A percentile compares a stretch with the other conserved stretches of the same genome.
These are phyloP conservation scores for Fusarium coffeatum DNA, from an alignment of 2,329 filamentous ascomycete genomes.

Conservation along the genomic window DNA sequence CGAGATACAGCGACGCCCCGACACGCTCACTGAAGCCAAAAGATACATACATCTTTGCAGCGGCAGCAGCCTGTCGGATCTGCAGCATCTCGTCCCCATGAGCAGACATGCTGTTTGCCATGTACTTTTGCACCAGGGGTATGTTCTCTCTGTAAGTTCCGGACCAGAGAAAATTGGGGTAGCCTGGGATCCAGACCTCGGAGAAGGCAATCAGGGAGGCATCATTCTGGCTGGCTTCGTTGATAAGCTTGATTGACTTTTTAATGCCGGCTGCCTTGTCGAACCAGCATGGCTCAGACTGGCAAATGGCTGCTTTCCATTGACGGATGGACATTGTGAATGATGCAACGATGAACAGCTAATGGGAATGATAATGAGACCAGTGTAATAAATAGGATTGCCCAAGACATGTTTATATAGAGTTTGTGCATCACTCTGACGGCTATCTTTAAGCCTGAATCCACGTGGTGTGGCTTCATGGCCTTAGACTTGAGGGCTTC, in stretches of 20 bases:
- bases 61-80: conserved; percentile 49
- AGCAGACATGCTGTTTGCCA: conserved; percentile 32
- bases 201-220: neutral
- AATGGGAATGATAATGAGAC: neutral
- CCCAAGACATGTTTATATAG: neutral
- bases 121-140: neutral
- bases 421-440: accelerated
- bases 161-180: neutral
- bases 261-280: neutral
- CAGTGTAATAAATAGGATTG: neutral
- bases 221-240: neutral
- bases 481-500: neutral
- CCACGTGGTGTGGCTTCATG: neutral
- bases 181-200: neutral
- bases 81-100: conserved; percentile 54
- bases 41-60: conserved; percentile 53
- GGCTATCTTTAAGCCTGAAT: no score
- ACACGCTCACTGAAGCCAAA: conserved; percentile 57
- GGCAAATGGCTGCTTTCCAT: neutral
- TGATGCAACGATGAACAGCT: neutral
- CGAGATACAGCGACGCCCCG: conserved; percentile 54
- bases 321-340: conserved; percentile 1
- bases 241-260: neutral
- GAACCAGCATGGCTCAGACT: neutral
- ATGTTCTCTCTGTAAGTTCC: neutral